These are phyloP conservation scores for Trichoderma sp. DNA, from an alignment of 2,329 filamentous ascomycete genomes.

Conservation along the genomic window DNA sequence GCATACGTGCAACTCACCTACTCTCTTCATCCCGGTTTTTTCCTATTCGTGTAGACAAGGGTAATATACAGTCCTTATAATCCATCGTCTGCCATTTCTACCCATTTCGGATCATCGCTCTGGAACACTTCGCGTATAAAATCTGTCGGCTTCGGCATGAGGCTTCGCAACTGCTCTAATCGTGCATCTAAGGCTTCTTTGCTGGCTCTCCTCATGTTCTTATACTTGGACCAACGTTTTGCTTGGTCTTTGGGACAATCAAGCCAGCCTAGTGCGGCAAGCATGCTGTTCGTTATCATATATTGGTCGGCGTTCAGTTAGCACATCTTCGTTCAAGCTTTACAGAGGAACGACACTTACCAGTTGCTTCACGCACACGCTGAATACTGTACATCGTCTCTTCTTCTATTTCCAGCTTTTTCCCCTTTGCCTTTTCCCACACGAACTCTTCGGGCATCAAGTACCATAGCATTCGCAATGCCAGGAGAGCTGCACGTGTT, in stretches of 20 bases:
- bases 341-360: neutral
- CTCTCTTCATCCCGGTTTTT: too few relatives aligned
- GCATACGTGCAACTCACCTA: neutral
- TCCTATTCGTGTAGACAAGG: neutral
- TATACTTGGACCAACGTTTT: neutral
- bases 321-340: neutral
- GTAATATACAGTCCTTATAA: neutral
- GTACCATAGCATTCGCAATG: neutral
- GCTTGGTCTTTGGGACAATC: neutral
- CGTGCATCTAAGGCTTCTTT: neutral
- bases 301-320: neutral
- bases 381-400: neutral
- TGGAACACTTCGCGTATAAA: neutral
- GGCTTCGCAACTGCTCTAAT: neutral
- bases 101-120: neutral
- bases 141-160: neutral
- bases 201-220: neutral
- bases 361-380: neutral
- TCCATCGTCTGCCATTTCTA: neutral
- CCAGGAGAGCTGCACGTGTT: neutral
- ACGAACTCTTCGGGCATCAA: neutral
- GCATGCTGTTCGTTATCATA: neutral
- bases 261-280: neutral
- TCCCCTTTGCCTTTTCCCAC: neutral
- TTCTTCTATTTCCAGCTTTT: neutral